phyloP scores from a whole-genome alignment of 202 grass and related monocot species.

The Tripidium arundinaceum region DNA sequence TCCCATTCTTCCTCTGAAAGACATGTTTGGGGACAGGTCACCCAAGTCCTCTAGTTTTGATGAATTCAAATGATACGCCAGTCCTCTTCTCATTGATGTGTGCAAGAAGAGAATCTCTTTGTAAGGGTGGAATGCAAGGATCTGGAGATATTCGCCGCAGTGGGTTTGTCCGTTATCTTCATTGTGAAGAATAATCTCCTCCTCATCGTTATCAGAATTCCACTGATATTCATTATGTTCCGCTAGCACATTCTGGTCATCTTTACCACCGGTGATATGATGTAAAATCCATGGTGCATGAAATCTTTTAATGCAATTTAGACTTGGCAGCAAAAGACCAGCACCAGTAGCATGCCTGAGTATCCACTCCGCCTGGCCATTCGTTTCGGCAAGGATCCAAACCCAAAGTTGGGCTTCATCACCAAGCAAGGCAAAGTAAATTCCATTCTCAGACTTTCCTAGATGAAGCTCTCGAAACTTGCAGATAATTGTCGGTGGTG shows the following conservation, averaged over 20 bases:
- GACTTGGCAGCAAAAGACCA: background rate
- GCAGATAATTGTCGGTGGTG: background rate
- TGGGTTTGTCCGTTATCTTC: background rate
- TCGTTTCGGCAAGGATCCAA: background rate
- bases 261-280: background rate
- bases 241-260: too few species aligned
- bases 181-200: background rate
- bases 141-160: background rate
- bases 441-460: background rate
- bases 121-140: slow-evolving; percentile 17
- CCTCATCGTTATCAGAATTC: background rate
- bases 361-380: background rate
- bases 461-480: background rate
- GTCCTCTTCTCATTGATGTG: too few species aligned
- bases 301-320: background rate
- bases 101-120: slow-evolving; percentile 23
- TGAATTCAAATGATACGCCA: background rate
- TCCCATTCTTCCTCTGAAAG: background rate
- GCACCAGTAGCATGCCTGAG: background rate
- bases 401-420: background rate
- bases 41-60: slow-evolving; percentile 5
- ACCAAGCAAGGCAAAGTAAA: background rate
- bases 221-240: background rate
- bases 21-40: background rate
- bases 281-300: background rate